These are phyloP conservation scores for Starmerella floricola DNA, from an alignment of 805 yeast genomes.

Conservation along the genomic window DNA sequence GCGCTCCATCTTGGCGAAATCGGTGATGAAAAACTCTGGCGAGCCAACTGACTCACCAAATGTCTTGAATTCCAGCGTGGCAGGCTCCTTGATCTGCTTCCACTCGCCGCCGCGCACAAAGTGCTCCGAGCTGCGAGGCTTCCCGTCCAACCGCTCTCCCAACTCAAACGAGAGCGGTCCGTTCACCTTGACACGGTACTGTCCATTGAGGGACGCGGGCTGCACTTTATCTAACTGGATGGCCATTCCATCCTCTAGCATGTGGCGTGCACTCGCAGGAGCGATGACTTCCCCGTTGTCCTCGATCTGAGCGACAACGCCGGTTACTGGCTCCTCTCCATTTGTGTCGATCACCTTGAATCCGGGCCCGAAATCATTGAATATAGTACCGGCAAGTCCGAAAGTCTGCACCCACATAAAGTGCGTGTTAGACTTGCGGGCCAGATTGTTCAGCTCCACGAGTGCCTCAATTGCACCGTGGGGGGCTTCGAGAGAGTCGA, in stretches of 20 bases:
- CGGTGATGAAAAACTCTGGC: constrained; percentile 75
- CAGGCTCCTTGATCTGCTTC: constrained; percentile 84
- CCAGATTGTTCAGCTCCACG: constrained; percentile 56
- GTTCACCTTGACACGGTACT: constrained; percentile 61
- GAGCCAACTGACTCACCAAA: constrained; percentile 50
- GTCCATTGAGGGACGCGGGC: constrained; percentile 69
- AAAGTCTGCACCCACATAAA: constrained; percentile 71
- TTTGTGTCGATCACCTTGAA: constrained; percentile 73
- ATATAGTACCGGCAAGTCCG: constrained; percentile 79
- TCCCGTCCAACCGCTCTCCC: constrained; percentile 36
- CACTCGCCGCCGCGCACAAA: constrained; percentile 79
- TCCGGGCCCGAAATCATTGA: constrained; percentile 77
- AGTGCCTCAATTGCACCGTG: constrained; percentile 46
- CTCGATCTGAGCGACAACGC: constrained; percentile 84
- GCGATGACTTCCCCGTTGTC: constrained; percentile 82
- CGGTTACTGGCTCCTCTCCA: constrained; percentile 85
- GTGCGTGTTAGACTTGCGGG: constrained; percentile 62
- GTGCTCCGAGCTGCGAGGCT: constrained; percentile 35
- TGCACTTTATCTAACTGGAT: constrained; percentile 78
- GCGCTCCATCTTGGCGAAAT: constrained; percentile 88
- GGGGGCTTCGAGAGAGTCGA: constrained; percentile 32
- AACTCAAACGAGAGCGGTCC: constrained; percentile 93
- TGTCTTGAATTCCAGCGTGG: constrained; percentile 46
- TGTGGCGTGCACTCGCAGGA: constrained; percentile 85
- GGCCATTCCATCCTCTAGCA: constrained; percentile 80